Evolutionary conservation across 2,329 filamentous ascomycete genomes (phyloP).

Genomic region (Pseudogymnoascus sp.): DNA sequence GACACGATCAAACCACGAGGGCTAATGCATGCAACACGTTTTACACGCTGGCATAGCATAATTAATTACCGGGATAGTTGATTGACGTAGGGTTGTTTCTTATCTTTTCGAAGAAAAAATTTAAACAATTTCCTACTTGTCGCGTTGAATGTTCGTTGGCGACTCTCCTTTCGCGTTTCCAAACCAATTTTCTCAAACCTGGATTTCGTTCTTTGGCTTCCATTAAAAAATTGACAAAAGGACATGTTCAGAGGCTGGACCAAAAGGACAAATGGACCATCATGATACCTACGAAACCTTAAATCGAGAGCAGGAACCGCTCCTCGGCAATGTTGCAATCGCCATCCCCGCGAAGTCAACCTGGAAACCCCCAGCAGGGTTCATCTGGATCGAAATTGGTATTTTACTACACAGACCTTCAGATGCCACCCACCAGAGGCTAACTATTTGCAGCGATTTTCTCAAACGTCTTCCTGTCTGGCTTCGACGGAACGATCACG

Average conservation of each 20-base stretch:
- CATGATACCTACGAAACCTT: not conserved
- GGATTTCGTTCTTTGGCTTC: not conserved
- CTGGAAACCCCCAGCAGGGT: conserved; percentile 45
- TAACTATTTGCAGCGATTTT: conserved; percentile 40
- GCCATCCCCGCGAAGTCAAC: not conserved
- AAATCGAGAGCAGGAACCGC: not conserved
- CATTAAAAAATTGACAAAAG: not conserved
- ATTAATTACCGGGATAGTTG: not conserved
- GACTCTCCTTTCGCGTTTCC: not conserved
- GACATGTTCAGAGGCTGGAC: not conserved
- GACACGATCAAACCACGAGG: not conserved
- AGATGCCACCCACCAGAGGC: not conserved
- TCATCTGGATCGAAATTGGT: conserved; percentile 49
- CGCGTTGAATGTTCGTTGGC: not conserved
- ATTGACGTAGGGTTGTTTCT: not conserved
- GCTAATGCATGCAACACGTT: conserved; percentile 1
- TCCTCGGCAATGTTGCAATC: conserved; percentile 1
- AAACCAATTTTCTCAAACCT: not conserved
- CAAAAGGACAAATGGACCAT: not conserved
- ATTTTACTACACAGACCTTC: conserved; percentile 9
- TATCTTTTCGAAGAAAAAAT: no score
- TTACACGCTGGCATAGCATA: not conserved
- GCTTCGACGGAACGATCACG: conserved; percentile 66
- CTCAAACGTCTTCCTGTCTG: conserved; percentile 55
- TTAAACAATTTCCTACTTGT: not conserved